Base-by-base conservation (phyloP, 495 filamentous ascomycete genomes). In the Aspergillus indologenus region DNA sequence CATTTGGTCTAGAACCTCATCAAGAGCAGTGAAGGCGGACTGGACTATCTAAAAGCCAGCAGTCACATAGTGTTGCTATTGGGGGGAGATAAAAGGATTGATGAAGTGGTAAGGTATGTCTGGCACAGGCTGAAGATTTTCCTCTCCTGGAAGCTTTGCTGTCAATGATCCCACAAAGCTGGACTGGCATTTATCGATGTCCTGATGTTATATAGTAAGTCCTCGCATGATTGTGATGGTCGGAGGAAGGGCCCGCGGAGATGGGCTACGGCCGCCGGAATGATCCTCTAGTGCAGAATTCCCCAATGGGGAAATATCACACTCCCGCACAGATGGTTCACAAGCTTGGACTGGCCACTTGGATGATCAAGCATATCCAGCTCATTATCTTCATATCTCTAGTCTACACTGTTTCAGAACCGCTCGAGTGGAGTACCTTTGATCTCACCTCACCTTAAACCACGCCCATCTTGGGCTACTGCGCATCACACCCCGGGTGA, bases 271-370 rank as follows among this genome's bases (percentile, higher is more conserved):
- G 29, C 12, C 12, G 12, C 34, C 34, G 34, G 12, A 40, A 40
- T 11, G 2, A 11, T 15, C 34, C 5, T 40, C 34, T 6, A 11
- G 46, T 57, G 66, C 66, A 63, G 31, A 49, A 45, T 54, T 65
- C 63, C 66, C 58, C 55, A 59, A 65, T 58, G 51, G 51, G 63
- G 66, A 61, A 68, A 68, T 54, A 62, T 64, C 57, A 15, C 57
- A 57, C 29, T 63, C 54, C 60, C 60, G 57, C 61, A 60, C 59
- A 61, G 42, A 53, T 61, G 53, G 49, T 56, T 40, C 42, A 20
- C 31, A 43, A 49, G 12, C 34, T 44, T 9, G 53, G 47, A 53
- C 40, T 24, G 54, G 54, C 46, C 54, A 57, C 42, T 44, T 57
- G 54, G 49, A 23, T 18, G 54, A 56, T 53, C 45, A 56, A 22